Evolutionary conservation across 2,329 filamentous ascomycete genomes (phyloP).

Genomic region (Penicillium sp.): DNA sequence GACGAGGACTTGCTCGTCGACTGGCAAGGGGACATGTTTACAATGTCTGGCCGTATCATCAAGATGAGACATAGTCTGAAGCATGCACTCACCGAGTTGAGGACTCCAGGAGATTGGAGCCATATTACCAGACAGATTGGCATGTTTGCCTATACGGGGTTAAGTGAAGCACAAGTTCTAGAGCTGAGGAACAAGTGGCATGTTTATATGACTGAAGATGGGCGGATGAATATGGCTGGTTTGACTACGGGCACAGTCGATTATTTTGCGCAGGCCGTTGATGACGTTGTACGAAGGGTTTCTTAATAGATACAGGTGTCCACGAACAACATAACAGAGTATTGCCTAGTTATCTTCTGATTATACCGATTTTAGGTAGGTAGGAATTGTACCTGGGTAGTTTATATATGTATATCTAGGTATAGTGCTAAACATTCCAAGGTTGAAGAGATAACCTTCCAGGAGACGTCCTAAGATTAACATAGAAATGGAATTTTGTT

Average conservation of each 20-base stretch:
- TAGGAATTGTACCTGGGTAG: no score
- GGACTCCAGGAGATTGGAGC: slow-evolving; percentile 87
- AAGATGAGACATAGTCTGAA: slow-evolving; percentile 74
- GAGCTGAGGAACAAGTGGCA: slow-evolving; percentile 39
- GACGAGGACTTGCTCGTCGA: slow-evolving; percentile 71
- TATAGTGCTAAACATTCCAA: no score
- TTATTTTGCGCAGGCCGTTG: slow-evolving; percentile 36
- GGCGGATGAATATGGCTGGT: slow-evolving; percentile 36
- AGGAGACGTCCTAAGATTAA: no score
- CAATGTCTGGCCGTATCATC: slow-evolving; percentile 92
- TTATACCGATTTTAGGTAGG: no score
- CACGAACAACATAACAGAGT: no score
- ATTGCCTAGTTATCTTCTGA: no score
- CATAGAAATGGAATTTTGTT: no score
- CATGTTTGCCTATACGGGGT: slow-evolving; percentile 81
- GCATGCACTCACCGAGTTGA: slow-evolving; percentile 73
- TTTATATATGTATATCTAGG: background rate
- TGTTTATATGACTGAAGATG: slow-evolving; percentile 38
- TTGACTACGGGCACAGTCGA: slow-evolving; percentile 36
- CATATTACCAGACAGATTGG: slow-evolving; percentile 85
- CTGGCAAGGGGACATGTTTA: slow-evolving; percentile 83
- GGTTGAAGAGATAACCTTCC: no score
- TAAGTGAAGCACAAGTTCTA: slow-evolving; percentile 42
- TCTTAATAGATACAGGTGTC: background rate
- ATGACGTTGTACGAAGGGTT: slow-evolving; percentile 34